Percentiles rank a stretch among this genome's conserved stretches.
These are phyloP conservation scores for Flaveria bidentis DNA, from an alignment of 129 eudicot genomes.

Conservation along the genomic window DNA sequence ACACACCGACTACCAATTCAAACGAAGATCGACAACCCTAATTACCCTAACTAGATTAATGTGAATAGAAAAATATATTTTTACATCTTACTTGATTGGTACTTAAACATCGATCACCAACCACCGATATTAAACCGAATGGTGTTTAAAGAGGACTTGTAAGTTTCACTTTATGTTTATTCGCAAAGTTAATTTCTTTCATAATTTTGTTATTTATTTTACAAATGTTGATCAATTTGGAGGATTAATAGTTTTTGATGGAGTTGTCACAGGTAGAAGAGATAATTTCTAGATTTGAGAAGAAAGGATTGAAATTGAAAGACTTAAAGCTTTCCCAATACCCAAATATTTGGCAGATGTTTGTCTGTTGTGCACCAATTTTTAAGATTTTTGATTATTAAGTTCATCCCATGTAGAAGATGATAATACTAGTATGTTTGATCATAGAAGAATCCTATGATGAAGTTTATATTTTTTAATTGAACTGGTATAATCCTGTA, in stretches of 20 bases:
- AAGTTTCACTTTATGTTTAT: constrained; percentile 18
- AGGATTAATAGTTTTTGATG: not conserved
- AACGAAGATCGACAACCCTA: no score
- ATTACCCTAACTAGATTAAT: no score
- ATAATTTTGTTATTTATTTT: not conserved
- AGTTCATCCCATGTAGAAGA: not conserved
- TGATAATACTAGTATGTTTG: not conserved
- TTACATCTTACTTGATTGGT: no score
- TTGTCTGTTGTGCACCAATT: constrained; percentile 20
- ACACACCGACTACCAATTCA: no score
- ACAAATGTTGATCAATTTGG: not conserved
- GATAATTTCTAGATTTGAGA: constrained; percentile 92
- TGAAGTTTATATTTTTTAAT: no score
- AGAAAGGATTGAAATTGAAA: constrained; percentile 85
- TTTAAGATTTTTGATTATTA: not conserved
- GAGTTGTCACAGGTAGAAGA: constrained; percentile 69
- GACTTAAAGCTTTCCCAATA: constrained; percentile 86
- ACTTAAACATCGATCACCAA: constrained; percentile 7
- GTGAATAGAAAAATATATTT: no score
- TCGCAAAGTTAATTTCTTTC: not conserved
- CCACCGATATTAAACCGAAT: constrained; percentile 76
- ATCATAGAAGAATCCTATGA: not conserved
- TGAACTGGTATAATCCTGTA: no score
- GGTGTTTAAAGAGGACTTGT: constrained; percentile 97
- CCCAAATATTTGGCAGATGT: constrained; percentile 82